Base-by-base conservation (phyloP, 1,284 basidiomycete genomes). In the Trichosporon ovoides region DNA sequence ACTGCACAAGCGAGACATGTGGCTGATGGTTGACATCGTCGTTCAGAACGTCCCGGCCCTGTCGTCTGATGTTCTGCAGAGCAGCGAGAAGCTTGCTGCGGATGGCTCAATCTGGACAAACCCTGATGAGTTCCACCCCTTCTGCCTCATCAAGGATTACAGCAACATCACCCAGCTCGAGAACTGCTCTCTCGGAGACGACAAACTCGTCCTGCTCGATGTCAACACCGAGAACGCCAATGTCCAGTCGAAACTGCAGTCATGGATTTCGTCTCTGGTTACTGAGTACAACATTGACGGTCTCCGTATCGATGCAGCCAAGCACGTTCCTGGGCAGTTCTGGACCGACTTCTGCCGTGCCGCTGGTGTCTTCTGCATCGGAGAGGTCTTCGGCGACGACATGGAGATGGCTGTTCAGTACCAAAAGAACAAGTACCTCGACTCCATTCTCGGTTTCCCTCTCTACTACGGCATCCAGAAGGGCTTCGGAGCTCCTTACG, bases 321-420 rank as follows among this genome's bases (percentile, higher is more conserved):
- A 87, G 83, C 87, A 78, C 63, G 70, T 78, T 20, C 68, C 65
- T 11, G 68, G 68, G 2, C 54, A 63, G 1, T 75, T 75, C 65
- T 78, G 74, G 74, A 62, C 65, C 0, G 73, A 69, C 2, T 91
- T 92, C 72, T 86, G 84, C 66, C 77, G 76, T 35, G 82, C 82
- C 20, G 85, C 87, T 0, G 87, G 87, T 1, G 86, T 90, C 36
- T 92, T 89, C 77, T 89, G 87, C 61, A 87, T 90, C 53, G 89
- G 89, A 33, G 89, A 91, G 76, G 87, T 91, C 19, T 85, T 84
- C 64, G 82, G 81, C 28, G 70, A 78, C 49, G 81, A 85, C 53
- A 79, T 87, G 31, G 73, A 77, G 75, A 69, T 67, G 54, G 69
- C 69, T 3, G 59, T 70, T 13, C 37, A 61, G 22, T 77, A 65